phyloP scores from a whole-genome alignment of 208 protist genomes.

The Leishmania amazonensis region DNA sequence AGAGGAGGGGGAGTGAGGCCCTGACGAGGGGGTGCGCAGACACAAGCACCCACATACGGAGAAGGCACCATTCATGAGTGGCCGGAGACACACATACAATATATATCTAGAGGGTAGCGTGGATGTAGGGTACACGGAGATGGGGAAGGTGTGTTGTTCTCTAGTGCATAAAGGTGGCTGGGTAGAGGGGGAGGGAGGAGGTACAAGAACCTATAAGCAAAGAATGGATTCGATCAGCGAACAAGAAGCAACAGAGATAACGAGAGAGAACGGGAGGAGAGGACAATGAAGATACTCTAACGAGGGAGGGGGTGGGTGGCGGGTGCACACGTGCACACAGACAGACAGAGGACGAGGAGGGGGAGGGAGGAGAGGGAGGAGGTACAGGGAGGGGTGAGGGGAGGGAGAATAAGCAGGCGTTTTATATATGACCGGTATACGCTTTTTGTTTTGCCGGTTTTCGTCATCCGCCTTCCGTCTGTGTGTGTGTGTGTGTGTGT shows the following conservation, averaged over 20 bases:
- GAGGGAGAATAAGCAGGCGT: background rate
- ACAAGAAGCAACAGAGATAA: constrained; percentile 12
- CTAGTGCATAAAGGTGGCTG: background rate
- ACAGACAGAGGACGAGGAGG: background rate
- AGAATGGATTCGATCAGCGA: background rate
- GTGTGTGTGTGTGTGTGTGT: no score
- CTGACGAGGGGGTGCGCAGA: background rate
- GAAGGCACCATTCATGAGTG: background rate
- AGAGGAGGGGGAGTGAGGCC: background rate
- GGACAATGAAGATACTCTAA: background rate
- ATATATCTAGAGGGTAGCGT: no score
- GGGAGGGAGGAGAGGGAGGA: no score
- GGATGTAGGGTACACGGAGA: background rate
- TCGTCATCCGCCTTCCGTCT: background rate
- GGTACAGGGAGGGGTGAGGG: background rate
- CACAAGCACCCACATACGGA: background rate
- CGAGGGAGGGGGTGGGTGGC: background rate
- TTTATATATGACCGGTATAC: background rate
- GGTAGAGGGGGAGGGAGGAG: background rate
- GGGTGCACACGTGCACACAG: background rate
- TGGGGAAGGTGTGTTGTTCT: background rate
- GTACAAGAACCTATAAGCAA: no score
- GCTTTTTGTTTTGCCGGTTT: background rate
- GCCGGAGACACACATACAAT: background rate
- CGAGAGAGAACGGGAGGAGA: background rate